Percentiles rank a stretch among this genome's conserved stretches.
Evolutionary conservation across 2,329 filamentous ascomycete species (phyloP).

Genomic region (Colletotrichum limetticola): DNA sequence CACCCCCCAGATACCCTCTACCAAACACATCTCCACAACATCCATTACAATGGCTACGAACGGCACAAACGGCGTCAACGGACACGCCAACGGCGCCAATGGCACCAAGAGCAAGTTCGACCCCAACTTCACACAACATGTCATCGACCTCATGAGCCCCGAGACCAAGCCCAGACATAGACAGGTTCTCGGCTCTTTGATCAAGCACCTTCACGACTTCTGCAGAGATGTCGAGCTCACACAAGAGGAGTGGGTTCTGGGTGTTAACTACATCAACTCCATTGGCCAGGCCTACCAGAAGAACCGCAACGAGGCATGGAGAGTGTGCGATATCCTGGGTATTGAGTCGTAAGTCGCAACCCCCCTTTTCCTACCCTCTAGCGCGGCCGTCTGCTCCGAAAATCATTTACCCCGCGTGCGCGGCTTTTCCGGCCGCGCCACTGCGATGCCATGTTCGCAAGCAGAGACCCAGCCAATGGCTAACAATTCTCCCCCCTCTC

Average conservation of each 20-base stretch:
- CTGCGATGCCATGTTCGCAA: neutral
- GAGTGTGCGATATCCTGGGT: conserved; percentile 33
- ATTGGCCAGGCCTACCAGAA: conserved; percentile 36
- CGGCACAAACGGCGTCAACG: conserved; percentile 28
- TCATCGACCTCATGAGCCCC: conserved; percentile 36
- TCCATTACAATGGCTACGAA: conserved; percentile 27
- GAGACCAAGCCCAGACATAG: conserved; percentile 32
- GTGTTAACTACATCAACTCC: conserved; percentile 36
- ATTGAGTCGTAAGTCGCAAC: conserved; percentile 30
- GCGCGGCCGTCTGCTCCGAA: neutral
- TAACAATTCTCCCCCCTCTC: neutral
- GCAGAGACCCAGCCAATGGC: neutral
- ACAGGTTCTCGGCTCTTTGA: conserved; percentile 32
- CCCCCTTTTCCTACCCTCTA: neutral
- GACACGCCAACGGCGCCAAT: conserved; percentile 15
- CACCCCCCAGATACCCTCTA: neutral
- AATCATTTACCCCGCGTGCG: neutral
- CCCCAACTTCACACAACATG: conserved; percentile 36
- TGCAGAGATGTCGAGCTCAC: conserved; percentile 33
- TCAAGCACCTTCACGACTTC: conserved; percentile 33
- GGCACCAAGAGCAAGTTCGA: conserved; percentile 31
- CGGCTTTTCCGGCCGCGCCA: neutral
- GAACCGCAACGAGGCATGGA: conserved; percentile 36
- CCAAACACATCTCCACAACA: neutral
- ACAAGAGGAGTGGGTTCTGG: conserved; percentile 34